Percentiles rank a stretch among this genome's conserved stretches.
phyloP scores from a whole-genome alignment of 2,329 filamentous ascomycete species.

The Fusarium phyllophilum region DNA sequence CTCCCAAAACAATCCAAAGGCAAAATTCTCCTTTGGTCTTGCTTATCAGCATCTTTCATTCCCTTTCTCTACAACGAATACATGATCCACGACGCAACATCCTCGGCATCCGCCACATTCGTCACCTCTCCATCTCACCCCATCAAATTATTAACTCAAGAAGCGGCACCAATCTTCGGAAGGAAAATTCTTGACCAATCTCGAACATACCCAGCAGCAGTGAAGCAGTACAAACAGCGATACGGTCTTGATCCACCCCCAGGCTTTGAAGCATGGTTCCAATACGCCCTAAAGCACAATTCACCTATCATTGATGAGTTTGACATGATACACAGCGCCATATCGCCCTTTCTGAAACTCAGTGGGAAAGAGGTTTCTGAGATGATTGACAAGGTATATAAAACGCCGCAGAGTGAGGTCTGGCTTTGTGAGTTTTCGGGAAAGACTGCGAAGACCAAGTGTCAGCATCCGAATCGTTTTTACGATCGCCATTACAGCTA shows the following conservation, averaged over 20 bases:
- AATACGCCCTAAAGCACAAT: slow-evolving; percentile 51
- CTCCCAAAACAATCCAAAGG: slow-evolving; percentile 47
- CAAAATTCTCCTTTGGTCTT: slow-evolving; percentile 44
- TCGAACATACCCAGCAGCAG: slow-evolving; percentile 47
- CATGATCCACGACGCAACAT: slow-evolving; percentile 36
- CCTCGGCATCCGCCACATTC: background rate
- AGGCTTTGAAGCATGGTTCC: slow-evolving; percentile 59
- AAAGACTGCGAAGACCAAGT: slow-evolving; percentile 42
- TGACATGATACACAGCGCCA: slow-evolving; percentile 53
- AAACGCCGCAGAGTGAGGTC: slow-evolving; percentile 46
- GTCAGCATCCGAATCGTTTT: slow-evolving; percentile 47
- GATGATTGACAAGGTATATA: slow-evolving; percentile 43
- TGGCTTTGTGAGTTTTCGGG: slow-evolving; percentile 51
- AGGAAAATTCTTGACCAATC: slow-evolving; percentile 52
- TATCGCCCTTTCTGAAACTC: slow-evolving; percentile 55
- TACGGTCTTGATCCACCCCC: slow-evolving; percentile 56
- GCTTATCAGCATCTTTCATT: slow-evolving; percentile 45
- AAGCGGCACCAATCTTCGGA: slow-evolving; percentile 47
- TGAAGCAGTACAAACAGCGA: slow-evolving; percentile 55
- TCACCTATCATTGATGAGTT: slow-evolving; percentile 63
- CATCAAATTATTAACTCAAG: slow-evolving; percentile 46
- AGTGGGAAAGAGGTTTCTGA: slow-evolving; percentile 48
- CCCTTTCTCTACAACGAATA: slow-evolving; percentile 46
- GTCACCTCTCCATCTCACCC: slow-evolving; percentile 46
- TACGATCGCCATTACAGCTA: slow-evolving; percentile 49